Evolutionary conservation across 495 filamentous ascomycete genomes (phyloP).

Genomic region (Staphylotrichum tortipilum): DNA sequence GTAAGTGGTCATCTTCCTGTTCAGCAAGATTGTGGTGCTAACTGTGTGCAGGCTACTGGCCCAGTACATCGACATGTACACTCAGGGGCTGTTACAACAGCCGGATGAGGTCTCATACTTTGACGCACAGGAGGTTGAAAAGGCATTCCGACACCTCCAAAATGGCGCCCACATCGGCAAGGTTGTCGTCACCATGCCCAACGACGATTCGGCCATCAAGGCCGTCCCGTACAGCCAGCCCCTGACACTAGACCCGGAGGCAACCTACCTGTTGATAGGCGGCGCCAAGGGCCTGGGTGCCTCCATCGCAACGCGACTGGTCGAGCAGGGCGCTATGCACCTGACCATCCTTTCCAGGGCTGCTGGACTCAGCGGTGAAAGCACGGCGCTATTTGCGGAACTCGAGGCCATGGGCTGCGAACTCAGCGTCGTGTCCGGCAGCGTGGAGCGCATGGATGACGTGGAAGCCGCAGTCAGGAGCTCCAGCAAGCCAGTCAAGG

Average conservation of each 20-base stretch:
- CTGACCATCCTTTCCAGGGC: constrained; percentile 6
- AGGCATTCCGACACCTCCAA: constrained; percentile 23
- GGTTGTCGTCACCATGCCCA: constrained; percentile 29
- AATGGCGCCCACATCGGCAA: constrained; percentile 38
- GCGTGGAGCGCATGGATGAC: constrained; percentile 4
- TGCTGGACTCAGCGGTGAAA: not conserved
- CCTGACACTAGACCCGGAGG: constrained; percentile 23
- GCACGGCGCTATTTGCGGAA: constrained; percentile 5
- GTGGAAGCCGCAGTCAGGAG: not conserved
- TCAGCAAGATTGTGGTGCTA: not conserved
- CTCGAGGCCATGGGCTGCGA: constrained; percentile 6
- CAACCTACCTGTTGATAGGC: constrained; percentile 48
- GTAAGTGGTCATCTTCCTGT: not conserved
- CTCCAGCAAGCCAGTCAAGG: constrained; percentile 34
- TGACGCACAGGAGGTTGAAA: not conserved
- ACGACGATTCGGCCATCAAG: not conserved
- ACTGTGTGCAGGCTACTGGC: not conserved
- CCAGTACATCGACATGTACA: constrained; percentile 11
- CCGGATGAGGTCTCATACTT: constrained; percentile 15
- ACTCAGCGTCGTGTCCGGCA: constrained; percentile 1
- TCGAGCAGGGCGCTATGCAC: constrained; percentile 39
- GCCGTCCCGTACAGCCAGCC: not conserved
- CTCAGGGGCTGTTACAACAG: constrained; percentile 23
- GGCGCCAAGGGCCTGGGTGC: constrained; percentile 51
- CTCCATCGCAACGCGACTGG: constrained; percentile 45